phyloP scores from a whole-genome alignment of 2,329 filamentous ascomycete species.

The Sphaerulina musiva region DNA sequence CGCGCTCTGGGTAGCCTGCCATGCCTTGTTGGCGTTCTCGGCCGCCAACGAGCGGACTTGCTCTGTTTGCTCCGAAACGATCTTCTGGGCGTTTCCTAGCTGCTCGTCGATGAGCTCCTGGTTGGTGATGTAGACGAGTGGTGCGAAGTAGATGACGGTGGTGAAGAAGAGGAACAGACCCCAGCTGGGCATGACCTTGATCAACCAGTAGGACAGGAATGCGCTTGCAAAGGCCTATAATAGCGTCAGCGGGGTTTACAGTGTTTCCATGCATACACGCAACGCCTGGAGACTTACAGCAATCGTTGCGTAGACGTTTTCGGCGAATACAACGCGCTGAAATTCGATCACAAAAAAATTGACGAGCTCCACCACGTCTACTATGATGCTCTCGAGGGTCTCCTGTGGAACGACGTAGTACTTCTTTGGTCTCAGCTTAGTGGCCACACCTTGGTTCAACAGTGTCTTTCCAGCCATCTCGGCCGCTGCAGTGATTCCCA shows the following conservation, averaged over 20 bases:
- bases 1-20: constrained; percentile 52
- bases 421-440: constrained; percentile 55
- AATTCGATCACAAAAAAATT: constrained; percentile 65
- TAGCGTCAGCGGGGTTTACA: constrained; percentile 16
- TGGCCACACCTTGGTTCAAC: constrained; percentile 53
- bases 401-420: constrained; percentile 62
- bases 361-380: constrained; percentile 58
- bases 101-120: constrained; percentile 58
- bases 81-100: constrained; percentile 47
- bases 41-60: constrained; percentile 56
- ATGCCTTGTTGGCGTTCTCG: constrained; percentile 53
- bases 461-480: constrained; percentile 52
- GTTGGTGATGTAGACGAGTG: constrained; percentile 60
- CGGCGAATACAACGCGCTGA: constrained; percentile 59
- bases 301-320: constrained; percentile 57
- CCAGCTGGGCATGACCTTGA: constrained; percentile 61
- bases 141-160: constrained; percentile 52
- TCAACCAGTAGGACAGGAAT: constrained; percentile 57
- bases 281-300: constrained; percentile 43
- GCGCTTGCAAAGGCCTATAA: constrained; percentile 53
- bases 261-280: neutral
- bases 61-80: constrained; percentile 52
- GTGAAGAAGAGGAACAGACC: constrained; percentile 54
- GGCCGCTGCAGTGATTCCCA: constrained; percentile 53
- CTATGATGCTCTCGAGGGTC: constrained; percentile 54